Evolutionary conservation across 306 rosid genomes (phyloP), one percentile per base, ranked within the genome.

Genomic region (Adenanthera pavonina): DNA sequence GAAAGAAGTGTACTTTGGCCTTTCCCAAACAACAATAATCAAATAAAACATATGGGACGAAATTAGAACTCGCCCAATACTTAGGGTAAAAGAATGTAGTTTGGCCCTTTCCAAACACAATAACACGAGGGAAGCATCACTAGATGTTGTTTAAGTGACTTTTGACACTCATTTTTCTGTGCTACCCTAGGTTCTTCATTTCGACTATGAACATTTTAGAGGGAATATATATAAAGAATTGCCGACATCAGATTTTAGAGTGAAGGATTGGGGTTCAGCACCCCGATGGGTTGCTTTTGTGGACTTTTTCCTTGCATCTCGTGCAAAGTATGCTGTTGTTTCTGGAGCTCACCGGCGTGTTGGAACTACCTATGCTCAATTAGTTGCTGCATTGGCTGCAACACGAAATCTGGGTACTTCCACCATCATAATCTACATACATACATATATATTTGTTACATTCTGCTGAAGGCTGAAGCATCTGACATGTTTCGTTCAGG

Each of bases 231-330:
- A 64, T 46, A 77, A 90, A 54, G 84, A 83, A 59, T 86, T 83
- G 60, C 89, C 76, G 69, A 91, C 83, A 82, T 87, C 69, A 36
- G 92, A 90, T 17, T 95, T 95, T 83, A 93, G 99, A 86, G 91
- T 68, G 72, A 95, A 87, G 89, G 99, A 95, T 72, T 95, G 99
- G 97, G 97, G 99, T 53, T 97, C 99, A 1, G 95, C 99, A 19
- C 99, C 99, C 40, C 91, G 99, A 86, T 93, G 97, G 99, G 99
- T 95, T 83, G 99, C 97, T 51, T 95, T 95, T 88, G 99, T 95
- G 41, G 97, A 95, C 79, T 95, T 95, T 84, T 95, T 95, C 84
- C 97, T 95, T 38, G 99, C 99, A 20, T 89, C 99, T 48, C 94
- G 91, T 0, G 97, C 99, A 64, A 91, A 86, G 72, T 83, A 88